Base-by-base conservation (phyloP, 2,329 filamentous ascomycete species). In the Aspergillus brunneoviolaceus region DNA sequence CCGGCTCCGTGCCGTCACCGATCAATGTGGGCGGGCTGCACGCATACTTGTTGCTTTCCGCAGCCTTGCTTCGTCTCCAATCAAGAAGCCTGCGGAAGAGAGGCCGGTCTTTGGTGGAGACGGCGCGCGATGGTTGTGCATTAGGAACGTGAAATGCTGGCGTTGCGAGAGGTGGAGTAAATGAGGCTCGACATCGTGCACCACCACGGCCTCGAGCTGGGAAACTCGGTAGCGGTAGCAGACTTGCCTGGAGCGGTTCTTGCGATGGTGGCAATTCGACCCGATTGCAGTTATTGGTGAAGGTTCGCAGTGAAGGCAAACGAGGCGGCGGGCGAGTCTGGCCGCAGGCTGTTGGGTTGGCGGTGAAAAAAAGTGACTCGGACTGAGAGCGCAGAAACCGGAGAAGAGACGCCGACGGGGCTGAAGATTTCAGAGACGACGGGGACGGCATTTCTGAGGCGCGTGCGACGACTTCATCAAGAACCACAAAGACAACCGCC, bases 361-460 rank as follows among this genome's bases (percentile, higher is more conserved):
- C 72, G 57, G 72, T 78, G 73, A 84, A 82, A 68, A 85, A 83
- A 63, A 77, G 80, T 50, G 80, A 80, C 67, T 89, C 84, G 65
- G 89, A 86, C 74, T 93, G 90, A 57, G 81, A 85, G 66, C 86
- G 87, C 64, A 95, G 82, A 74, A 91, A 94, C 66, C 87, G 87
- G 63, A 95, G 81, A 21, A 94, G 84, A 49, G 76, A 76, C 59
- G 76, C 72, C 56, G 85, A 87, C 51, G 85, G 85, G 65, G 75
- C 78, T 55, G 70, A 72, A 49, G 74, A 69, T 67, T 72, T 76
- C 58, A 75, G 59, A 48, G 68, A 60, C 50, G 72, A 62, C 57
- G 70, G 65, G 63, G 74, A 70, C 65, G 77, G 69, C 76, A 79
- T 79, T 67, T 74, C 75, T 73, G 75, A 70, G 60, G 49, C 59